These are phyloP conservation scores for Phytophthora sojae DNA, from an alignment of 352 stramenopile species.

Conservation along the genomic window DNA sequence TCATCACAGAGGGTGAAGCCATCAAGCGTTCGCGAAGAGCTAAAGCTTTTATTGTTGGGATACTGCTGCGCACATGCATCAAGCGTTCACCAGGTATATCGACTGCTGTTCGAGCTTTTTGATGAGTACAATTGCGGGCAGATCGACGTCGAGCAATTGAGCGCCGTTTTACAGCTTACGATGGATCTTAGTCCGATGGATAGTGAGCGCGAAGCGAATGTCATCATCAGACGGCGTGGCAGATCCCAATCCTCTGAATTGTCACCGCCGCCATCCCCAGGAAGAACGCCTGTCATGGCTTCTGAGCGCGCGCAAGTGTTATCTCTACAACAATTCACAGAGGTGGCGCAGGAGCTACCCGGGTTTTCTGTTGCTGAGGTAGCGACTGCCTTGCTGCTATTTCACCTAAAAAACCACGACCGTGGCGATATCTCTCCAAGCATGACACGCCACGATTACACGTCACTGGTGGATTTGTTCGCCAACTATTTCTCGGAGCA, in stretches of 20 bases:
- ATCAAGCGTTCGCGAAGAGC: constrained; percentile 1
- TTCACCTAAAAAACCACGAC: constrained; percentile 23
- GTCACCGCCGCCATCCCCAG: constrained; percentile 21
- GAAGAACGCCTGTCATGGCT: not conserved
- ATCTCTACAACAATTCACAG: constrained; percentile 32
- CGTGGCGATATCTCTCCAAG: not conserved
- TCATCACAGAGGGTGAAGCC: not conserved
- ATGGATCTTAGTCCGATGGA: constrained; percentile 14
- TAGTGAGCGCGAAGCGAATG: constrained; percentile 29
- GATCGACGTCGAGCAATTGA: constrained; percentile 24
- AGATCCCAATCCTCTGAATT: constrained; percentile 2
- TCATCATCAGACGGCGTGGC: constrained; percentile 6
- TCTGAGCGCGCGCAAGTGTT: constrained; percentile 2
- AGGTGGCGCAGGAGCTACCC: constrained; percentile 26
- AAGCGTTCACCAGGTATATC: constrained; percentile 38
- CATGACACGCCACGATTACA: not conserved
- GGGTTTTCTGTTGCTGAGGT: constrained; percentile 25
- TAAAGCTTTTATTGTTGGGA: constrained; percentile 36
- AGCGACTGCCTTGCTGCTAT: constrained; percentile 35
- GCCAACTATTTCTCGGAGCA: constrained; percentile 1
- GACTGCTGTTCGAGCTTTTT: constrained; percentile 54
- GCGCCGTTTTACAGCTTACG: constrained; percentile 20
- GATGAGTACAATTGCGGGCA: constrained; percentile 42
- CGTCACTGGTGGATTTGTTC: not conserved
- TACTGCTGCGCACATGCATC: constrained; percentile 44